Evolutionary conservation across 2,329 filamentous ascomycete species (phyloP).

Genomic region (Xylariaceae sp.): DNA sequence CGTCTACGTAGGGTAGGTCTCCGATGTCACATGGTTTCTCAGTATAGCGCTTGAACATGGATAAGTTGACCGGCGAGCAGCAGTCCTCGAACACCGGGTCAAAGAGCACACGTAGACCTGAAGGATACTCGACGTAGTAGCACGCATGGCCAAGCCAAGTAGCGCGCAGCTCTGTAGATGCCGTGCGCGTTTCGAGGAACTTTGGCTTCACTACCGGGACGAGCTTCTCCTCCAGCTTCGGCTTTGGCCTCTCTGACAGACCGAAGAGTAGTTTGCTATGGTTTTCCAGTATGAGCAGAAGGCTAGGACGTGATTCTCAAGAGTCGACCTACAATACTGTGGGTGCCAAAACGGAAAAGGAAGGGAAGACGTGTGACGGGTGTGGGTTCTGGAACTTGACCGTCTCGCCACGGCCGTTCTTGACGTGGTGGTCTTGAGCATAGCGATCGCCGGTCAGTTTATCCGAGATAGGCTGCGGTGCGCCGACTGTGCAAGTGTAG

Average conservation of each 20-base stretch:
- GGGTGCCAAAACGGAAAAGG: conserved; percentile 7
- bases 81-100: conserved; percentile 90
- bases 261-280: conserved; percentile 26
- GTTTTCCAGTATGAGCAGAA: conserved; percentile 1
- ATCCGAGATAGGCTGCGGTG: conserved; percentile 28
- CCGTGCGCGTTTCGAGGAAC: conserved; percentile 62
- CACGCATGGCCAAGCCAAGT: conserved; percentile 97
- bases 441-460: conserved; percentile 40
- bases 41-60: conserved; percentile 77
- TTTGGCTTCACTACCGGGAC: conserved; percentile 65
- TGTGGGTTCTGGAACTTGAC: conserved; percentile 51
- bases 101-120: conserved; percentile 83
- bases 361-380: conserved; percentile 39
- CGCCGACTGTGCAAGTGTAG: conserved; percentile 25
- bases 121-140: conserved; percentile 87
- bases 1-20: conserved; percentile 75
- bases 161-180: conserved; percentile 63
- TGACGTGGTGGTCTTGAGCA: conserved; percentile 49
- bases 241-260: conserved; percentile 56
- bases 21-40: conserved; percentile 70
- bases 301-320: not conserved
- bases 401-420: conserved; percentile 37
- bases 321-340: conserved; percentile 17
- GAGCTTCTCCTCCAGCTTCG: conserved; percentile 51
- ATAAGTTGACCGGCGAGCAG: conserved; percentile 71